A percentile compares a stretch with the other conserved stretches of the same genome.
Conservation (phyloP, 2,329 filamentous ascomycete species). For the Paradendryphiella salina region DNA sequence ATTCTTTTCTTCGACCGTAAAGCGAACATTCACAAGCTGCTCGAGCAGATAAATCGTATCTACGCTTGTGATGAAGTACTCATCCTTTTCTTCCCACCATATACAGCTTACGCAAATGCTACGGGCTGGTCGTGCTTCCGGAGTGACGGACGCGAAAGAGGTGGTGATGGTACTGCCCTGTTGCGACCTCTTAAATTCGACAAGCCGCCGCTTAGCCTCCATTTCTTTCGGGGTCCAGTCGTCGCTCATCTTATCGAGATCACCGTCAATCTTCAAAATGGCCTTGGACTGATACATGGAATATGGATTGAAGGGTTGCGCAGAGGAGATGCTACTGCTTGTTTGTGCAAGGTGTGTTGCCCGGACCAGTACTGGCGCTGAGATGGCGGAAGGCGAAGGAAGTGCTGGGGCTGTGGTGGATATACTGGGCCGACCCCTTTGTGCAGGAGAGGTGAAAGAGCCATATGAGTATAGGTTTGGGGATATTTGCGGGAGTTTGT, state of each 20-base stretch:
- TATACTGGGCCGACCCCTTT: slow-evolving; percentile 50
- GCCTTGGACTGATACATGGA: slow-evolving; percentile 80
- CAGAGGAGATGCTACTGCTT: slow-evolving; percentile 49
- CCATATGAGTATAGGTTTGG: slow-evolving; percentile 44
- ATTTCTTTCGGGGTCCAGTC: slow-evolving; percentile 84
- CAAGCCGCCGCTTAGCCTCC: slow-evolving; percentile 76
- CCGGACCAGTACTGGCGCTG: slow-evolving; percentile 65
- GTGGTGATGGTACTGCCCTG: slow-evolving; percentile 78
- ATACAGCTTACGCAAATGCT: slow-evolving; percentile 98
- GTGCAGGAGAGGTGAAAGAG: slow-evolving; percentile 52
- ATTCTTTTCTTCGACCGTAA: slow-evolving; percentile 98
- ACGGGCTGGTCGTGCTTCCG: slow-evolving; percentile 77
- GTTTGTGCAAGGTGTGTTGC: slow-evolving; percentile 66
- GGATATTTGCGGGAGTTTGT: slow-evolving; percentile 44
- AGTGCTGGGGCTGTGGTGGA: slow-evolving; percentile 47
- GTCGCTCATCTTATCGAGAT: slow-evolving; percentile 80
- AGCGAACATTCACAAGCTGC: slow-evolving; percentile 80
- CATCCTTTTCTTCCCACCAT: slow-evolving; percentile 88
- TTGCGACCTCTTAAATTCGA: slow-evolving; percentile 85
- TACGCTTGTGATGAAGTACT: slow-evolving; percentile 93
- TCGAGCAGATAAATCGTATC: slow-evolving; percentile 96
- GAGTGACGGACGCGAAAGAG: slow-evolving; percentile 76
- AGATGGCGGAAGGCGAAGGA: slow-evolving; percentile 50
- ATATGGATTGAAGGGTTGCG: slow-evolving; percentile 69
- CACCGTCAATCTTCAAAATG: slow-evolving; percentile 78